Base-by-base conservation (phyloP, 495 filamentous ascomycete genomes). In the Recurvomyces mirabilis region DNA sequence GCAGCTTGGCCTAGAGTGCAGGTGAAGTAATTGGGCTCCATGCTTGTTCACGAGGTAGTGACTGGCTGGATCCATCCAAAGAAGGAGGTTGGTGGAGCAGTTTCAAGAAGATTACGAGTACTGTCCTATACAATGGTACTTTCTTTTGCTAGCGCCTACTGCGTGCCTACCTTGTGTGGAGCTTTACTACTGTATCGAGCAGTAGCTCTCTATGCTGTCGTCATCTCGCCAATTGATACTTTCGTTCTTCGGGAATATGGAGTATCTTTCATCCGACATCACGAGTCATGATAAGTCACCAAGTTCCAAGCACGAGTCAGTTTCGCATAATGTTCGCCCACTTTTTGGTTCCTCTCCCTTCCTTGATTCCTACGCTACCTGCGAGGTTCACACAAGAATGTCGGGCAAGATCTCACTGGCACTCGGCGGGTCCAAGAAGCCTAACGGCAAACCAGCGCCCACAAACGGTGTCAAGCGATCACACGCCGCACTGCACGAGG, bases 1-100 rank as follows among this genome's bases (percentile, higher is more conserved):
- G 53, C 55, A 5, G 69, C 71, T 53, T 72, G 58, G 10, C 67
- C 71, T 17, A 75, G 59, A 5, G 71, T 73, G 49, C 68, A 73
- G 9, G 63, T 60, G 41, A 75, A 75, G 55, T 74, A 71, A 36
- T 66, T 71, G 9, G 44, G n/a, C 18, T 43, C 44, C 44, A 48
- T 53, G 19, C 7, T 12, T n/a, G 6, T 12, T 20, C 13, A 3
- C 19, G 34, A 3, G 13, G 5, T 4, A 7, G 34, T 37, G 18
- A 12, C 3, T 32, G 4, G 30, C 18, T 15, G n/a, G 30, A 12
- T 32, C 18, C 30, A 32, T 32, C n/a, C n/a, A n/a, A n/a, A n/a
- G n/a, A n/a, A n/a, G n/a, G n/a, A n/a, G n/a, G n/a, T n/a, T n/a
- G n/a, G n/a, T n/a, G n/a, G n/a, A n/a, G n/a, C n/a, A n/a, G n/a